These are phyloP conservation scores for Ceratobasidium sp. DNA, from an alignment of 1,284 basidiomycete genomes.

Conservation along the genomic window DNA sequence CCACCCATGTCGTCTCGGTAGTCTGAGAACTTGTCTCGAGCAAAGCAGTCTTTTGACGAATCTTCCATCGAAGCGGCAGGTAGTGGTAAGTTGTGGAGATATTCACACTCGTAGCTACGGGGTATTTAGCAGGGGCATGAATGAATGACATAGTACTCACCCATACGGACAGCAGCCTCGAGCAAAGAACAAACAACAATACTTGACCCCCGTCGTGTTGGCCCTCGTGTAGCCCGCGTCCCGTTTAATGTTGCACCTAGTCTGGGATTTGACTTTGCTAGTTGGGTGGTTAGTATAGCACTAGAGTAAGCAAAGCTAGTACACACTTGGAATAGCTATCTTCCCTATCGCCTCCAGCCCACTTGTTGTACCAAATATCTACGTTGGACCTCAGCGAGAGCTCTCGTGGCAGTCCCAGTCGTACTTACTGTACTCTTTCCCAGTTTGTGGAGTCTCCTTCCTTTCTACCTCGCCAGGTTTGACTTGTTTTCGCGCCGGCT, in stretches of 20 bases:
- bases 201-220: slow-evolving; percentile 90
- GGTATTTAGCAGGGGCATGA: background rate
- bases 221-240: slow-evolving; percentile 95
- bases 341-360: slow-evolving; percentile 95
- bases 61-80: slow-evolving; percentile 80
- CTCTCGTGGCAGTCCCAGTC: slow-evolving; percentile 42
- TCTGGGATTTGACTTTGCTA: slow-evolving; percentile 93
- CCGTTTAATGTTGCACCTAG: slow-evolving; percentile 87
- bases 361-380: slow-evolving; percentile 99
- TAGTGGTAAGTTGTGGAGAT: slow-evolving; percentile 88
- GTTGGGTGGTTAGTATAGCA: slow-evolving; percentile 5
- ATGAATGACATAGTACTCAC: slow-evolving; percentile 53
- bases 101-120: slow-evolving; percentile 89
- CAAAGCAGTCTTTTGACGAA: slow-evolving; percentile 96
- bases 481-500: slow-evolving; percentile 91
- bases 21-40: slow-evolving; percentile 95
- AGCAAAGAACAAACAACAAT: slow-evolving; percentile 95
- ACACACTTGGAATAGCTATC: slow-evolving; percentile 91
- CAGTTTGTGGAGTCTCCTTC: slow-evolving; percentile 88
- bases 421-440: slow-evolving; percentile 91
- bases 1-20: slow-evolving; percentile 99
- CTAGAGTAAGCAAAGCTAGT: background rate
- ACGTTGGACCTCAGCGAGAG: slow-evolving; percentile 52
- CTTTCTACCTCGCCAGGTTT: slow-evolving; percentile 90
- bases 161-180: slow-evolving; percentile 98